Base-by-base conservation (phyloP, 768 basidiomycete genomes). In the Lactarius deliciosus region DNA sequence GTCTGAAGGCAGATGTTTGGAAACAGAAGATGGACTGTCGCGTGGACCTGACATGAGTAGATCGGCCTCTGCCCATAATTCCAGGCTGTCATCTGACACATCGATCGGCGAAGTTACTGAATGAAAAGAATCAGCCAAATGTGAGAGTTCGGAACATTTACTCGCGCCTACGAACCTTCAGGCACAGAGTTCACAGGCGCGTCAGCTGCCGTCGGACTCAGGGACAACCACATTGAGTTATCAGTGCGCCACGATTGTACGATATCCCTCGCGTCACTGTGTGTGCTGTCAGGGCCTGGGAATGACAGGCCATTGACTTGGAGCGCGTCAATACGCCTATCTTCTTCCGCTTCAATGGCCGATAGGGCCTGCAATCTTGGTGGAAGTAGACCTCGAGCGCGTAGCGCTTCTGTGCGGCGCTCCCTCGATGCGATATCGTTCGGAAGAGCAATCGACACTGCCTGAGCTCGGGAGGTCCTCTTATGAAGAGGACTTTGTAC, bases 341-440 rank as follows among this genome's bases (percentile, higher is more conserved):
- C 68, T 55, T 22, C 43, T 1, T 64, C 68, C 32, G 70, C 68
- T 62, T 70, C 70, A 11, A 70, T 38, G 22, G 68, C 64, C 1
- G 70, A 70, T 13, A 70, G 55, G 40, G 62, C 38, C 32, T 10
- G 38, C 5, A 10, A 8, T 25, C 28, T 38, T 50, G 58, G 4
- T 1, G 70, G 70, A 5, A 69, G 64, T 8, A 70, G 59, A 38
- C 70, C 70, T 18, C 64, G 61, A 20, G 68, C 55, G 38, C 70
- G 70, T 7, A 70, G 60, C 1, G 70, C 70, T 25, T 69, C 61
- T 38, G 63, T 61, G 3, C 70, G 68, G 28, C 69, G 69, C n/a
- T 36, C 57, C 55, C n/a, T 69, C 10, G 70, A 65, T 15, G 57
- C 63, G 16, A 54, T 18, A 22, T 65, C 64, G 25, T 70, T 59